Base-by-base conservation (phyloP, 2,329 filamentous ascomycete species). In the Curvularia hawaiiensis region DNA sequence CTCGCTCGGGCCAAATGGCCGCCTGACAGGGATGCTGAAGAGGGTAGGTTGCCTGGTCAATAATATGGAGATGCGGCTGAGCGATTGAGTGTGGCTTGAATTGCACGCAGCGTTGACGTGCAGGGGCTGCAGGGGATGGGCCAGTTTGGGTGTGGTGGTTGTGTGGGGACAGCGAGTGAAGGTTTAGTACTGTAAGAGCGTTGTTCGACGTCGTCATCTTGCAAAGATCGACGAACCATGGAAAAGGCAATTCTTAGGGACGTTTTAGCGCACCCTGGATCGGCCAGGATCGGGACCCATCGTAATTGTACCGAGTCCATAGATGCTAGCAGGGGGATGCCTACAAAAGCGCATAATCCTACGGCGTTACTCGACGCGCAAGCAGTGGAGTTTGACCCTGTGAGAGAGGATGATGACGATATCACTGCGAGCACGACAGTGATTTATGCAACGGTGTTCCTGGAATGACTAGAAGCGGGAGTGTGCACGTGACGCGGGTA, bases 1-100 rank as follows among this genome's bases (percentile, higher is more conserved):
- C 56, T 67, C 49, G 64, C 52, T 57, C 64, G 61, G 62, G 58
- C 45, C 38, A 56, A 53, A 46, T 59, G 45, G 52, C 64, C 64
- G 64, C 61, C 41, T 38, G 38, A 56, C 49, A 60, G 58, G 55
- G 51, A 54, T 50, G 54, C 51, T 52, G 24, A 52, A 39, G 55
- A 51, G 38, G 49, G 18, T 50, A 46, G 58, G 39, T 53, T 38
- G 58, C 54, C 55, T 51, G 46, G 46, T 43, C 43, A 28, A 43
- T 31, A 38, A 30, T 26, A 52, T 56, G 35, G 50, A 51, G 54
- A 52, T 41, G 50, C 44, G 43, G 38, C 46, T 50, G 39, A 51
- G 44, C 30, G 48, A 30, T 26, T 30, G 24, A 24, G 20, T 35
- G 51, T 39, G 44, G 31, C 31, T 22, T 41, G 45, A 39, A 22